These are phyloP conservation scores for Xylariaceae sp. DNA, from an alignment of 2,329 filamentous ascomycete species.

Conservation along the genomic window DNA sequence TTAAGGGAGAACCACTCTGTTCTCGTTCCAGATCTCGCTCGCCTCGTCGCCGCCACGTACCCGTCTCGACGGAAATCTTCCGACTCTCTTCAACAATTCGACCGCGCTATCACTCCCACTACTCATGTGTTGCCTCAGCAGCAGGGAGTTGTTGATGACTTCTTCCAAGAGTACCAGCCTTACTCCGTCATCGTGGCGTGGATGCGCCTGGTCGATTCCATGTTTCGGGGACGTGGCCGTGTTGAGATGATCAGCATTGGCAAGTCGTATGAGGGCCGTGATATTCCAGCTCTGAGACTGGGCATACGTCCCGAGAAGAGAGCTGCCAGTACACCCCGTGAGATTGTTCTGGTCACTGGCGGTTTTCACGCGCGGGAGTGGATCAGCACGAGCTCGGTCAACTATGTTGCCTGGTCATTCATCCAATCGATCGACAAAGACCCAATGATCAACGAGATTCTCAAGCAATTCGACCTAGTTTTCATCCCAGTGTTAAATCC, in stretches of 20 bases:
- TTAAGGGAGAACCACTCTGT: constrained; percentile 67
- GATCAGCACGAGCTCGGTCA: constrained; percentile 89
- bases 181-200: constrained; percentile 77
- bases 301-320: constrained; percentile 42
- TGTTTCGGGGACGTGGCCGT: constrained; percentile 68
- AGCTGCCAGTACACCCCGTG: constrained; percentile 48
- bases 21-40: constrained; percentile 74
- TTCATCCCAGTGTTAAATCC: constrained; percentile 87
- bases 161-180: constrained; percentile 91
- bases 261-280: constrained; percentile 79
- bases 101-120: constrained; percentile 30
- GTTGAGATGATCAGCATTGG: constrained; percentile 71
- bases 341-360: constrained; percentile 76
- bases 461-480: constrained; percentile 81
- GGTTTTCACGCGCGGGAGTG: constrained; percentile 94
- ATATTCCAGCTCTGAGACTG: constrained; percentile 76
- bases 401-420: constrained; percentile 82
- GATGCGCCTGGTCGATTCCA: constrained; percentile 84
- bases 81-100: constrained; percentile 14
- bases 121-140: constrained; percentile 28
- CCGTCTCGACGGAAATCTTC: constrained; percentile 38
- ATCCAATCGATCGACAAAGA: constrained; percentile 76
- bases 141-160: constrained; percentile 59
- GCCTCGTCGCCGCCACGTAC: constrained; percentile 72
- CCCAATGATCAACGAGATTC: constrained; percentile 65